Base-by-base conservation (phyloP, 2,329 filamentous ascomycete genomes). In the Beauveria varroae region DNA sequence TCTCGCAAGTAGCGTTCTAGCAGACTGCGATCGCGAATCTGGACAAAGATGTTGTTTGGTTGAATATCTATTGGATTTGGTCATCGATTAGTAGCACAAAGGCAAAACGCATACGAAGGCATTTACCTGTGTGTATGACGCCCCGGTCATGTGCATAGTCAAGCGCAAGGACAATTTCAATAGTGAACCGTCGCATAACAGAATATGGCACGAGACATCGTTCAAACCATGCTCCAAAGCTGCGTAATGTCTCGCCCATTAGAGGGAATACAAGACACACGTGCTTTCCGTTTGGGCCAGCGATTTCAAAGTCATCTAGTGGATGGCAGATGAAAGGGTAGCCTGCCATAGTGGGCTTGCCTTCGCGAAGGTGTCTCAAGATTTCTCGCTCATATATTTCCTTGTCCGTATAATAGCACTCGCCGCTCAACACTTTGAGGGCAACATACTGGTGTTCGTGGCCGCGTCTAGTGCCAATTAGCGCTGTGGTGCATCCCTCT, bases 251-350 rank as follows among this genome's bases (percentile, higher is more conserved):
- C 30, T 67, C 65, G 1, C 69, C 72, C 65, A 73, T 68, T 8
- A 68, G 65, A 24, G 72, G 65, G 46, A 69, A 68, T 2, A 73
- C 67, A 7, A 71, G 64, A 46, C 69, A 73, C 2, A 68, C 57
- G 56, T 73, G 72, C 2, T 56, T 63, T 3, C 71, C 70, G 22
- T 73, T 71, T 2, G 71, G 71, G 6, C 72, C 70, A 0, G 60
- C 22, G 44, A 70, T 67, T 20, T 67, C 60, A 34, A 74, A 74
- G 8, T 68, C 63, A 34, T 68, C 66, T 5, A 68, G 1, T 1
- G 69, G 47, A 43, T 64, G 61, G 2, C 65, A 65, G 8, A 70
- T 54, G 3, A 62, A 62, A 6, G 49, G 22, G 9, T 65, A 63
- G n/a, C 64, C 56, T 1, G 37, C 0, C 4, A 49, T 43, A 0